Evolutionary conservation across 1,284 basidiomycete genomes (phyloP), one percentile per base, ranked within the genome.

Genomic region (Singerocomus inundabilis): DNA sequence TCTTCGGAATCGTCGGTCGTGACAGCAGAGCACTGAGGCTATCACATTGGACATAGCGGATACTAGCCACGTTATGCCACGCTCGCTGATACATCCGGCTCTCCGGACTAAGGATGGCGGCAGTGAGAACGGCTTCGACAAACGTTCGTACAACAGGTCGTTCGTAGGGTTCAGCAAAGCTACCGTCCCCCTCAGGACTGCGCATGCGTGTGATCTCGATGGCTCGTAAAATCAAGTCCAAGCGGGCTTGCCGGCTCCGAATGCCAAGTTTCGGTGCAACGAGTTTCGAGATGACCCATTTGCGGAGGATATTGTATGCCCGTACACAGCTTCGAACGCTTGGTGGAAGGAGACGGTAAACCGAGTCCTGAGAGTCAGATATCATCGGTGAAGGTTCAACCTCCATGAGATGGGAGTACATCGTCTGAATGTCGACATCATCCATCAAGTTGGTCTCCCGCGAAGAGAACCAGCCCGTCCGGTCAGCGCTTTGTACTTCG

Each of bases 401-500:
- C 38, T 88, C 84, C 57, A 79, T 76, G 40, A 91, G 67, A 58
- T 86, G 80, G 3, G 80, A 78, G 63, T 86, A 83, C 57, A 92
- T 83, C 34, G 78, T 84, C 61, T 91, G 86, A 39, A 91, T 83
- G 54, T 90, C 85, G 16, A 84, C 73, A 6, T 78, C 88, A 13
- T 81, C 77, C 35, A 72, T 63, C 1, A 73, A 68, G 30, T 64
- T 69, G 1, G 70, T 62, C 29, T 90, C 88, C 51, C 80, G 75
- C 32, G 70, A 57, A 9, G 77, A 72, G 67, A 88, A 87, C 88
- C 89, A 92, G 2, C 85, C 88, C 4, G 80, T 83, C 31, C 81
- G 79, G 63, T 92, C 89, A 15, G 80, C 79, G 5, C 80, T 84
- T 65, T 91, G 89, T 1, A 88, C 79, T 65, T 92, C 89, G 13